These are phyloP conservation scores for Fistulina hepatica DNA, from an alignment of 1,284 basidiomycete genomes.

Conservation along the genomic window DNA sequence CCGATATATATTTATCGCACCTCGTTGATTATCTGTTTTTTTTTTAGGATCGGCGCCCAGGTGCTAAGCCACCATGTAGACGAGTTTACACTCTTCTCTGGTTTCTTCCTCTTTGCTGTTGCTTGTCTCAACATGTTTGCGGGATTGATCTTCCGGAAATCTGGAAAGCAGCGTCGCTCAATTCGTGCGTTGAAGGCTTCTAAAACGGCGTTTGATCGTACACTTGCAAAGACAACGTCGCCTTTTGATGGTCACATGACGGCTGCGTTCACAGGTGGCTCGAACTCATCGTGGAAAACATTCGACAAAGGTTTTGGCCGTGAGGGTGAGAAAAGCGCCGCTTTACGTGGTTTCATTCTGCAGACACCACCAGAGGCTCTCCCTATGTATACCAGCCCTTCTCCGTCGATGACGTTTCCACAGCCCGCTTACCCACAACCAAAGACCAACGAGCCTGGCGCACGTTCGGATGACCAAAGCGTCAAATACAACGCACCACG, in stretches of 20 bases:
- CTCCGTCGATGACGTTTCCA: too few relatives aligned
- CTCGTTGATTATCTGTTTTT: slow-evolving; percentile 10
- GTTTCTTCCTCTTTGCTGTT: slow-evolving; percentile 79
- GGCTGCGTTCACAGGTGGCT: slow-evolving; percentile 27
- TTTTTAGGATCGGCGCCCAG: slow-evolving; percentile 57
- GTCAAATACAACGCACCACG: neutral
- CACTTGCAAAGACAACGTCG: slow-evolving; percentile 42
- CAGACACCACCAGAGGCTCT: slow-evolving; percentile 45
- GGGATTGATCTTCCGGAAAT: slow-evolving; percentile 61
- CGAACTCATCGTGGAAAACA: slow-evolving; percentile 19
- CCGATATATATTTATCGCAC: slow-evolving; percentile 1
- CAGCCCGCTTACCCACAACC: too few relatives aligned
- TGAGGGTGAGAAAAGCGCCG: slow-evolving; percentile 69
- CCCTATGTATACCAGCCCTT: slow-evolving; percentile 36
- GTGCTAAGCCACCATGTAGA: slow-evolving; percentile 79
- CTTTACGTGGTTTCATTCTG: slow-evolving; percentile 44
- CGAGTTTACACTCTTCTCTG: slow-evolving; percentile 77
- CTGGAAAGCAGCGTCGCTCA: slow-evolving; percentile 49
- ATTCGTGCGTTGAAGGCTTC: too few relatives aligned
- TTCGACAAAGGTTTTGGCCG: slow-evolving; percentile 52
- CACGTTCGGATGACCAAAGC: too few relatives aligned
- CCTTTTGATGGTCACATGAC: slow-evolving; percentile 42
- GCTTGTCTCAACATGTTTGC: slow-evolving; percentile 76
- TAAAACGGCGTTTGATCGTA: too few relatives aligned
- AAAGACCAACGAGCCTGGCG: too few relatives aligned